Percentiles rank a stretch among this genome's conserved stretches.
Evolutionary conservation across 495 filamentous ascomycete genomes (phyloP).

Genomic region (Lasiosphaeriaceae sp.): DNA sequence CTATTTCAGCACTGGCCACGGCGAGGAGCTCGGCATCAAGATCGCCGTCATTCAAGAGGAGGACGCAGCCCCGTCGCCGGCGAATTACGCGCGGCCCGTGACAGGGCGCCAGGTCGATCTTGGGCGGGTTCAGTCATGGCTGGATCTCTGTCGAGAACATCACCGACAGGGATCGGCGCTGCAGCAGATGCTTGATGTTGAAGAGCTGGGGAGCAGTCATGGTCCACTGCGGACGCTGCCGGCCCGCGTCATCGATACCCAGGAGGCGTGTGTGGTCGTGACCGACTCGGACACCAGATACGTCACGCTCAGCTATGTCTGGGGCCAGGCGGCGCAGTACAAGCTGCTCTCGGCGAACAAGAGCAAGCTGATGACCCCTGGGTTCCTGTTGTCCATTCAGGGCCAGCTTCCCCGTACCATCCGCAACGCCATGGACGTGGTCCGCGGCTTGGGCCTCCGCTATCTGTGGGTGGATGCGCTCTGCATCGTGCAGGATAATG

Average conservation of each 20-base stretch:
- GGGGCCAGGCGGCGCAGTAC: background rate
- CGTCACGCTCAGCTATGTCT: background rate
- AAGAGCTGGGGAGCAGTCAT: background rate
- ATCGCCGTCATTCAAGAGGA: background rate
- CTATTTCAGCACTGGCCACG: background rate
- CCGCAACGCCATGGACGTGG: conserved; percentile 19
- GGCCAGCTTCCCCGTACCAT: background rate
- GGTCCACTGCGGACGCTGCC: background rate
- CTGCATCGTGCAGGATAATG: conserved; percentile 18
- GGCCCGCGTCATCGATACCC: background rate
- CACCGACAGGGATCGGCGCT: background rate
- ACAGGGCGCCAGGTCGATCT: background rate
- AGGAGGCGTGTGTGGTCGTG: background rate
- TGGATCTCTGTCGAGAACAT: background rate
- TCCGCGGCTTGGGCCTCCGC: conserved; percentile 11
- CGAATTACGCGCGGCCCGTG: background rate
- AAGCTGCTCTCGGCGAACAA: background rate
- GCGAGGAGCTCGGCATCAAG: background rate
- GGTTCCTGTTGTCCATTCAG: background rate
- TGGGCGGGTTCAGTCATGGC: background rate
- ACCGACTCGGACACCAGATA: background rate
- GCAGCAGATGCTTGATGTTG: background rate
- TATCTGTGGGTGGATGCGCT: conserved; percentile 24
- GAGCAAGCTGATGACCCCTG: background rate
- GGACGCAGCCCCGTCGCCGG: background rate